Percentiles rank a stretch among this genome's conserved stretches.
Conservation (phyloP, 176 grass and related monocot species). For the Sorghum bicolor region DNA sequence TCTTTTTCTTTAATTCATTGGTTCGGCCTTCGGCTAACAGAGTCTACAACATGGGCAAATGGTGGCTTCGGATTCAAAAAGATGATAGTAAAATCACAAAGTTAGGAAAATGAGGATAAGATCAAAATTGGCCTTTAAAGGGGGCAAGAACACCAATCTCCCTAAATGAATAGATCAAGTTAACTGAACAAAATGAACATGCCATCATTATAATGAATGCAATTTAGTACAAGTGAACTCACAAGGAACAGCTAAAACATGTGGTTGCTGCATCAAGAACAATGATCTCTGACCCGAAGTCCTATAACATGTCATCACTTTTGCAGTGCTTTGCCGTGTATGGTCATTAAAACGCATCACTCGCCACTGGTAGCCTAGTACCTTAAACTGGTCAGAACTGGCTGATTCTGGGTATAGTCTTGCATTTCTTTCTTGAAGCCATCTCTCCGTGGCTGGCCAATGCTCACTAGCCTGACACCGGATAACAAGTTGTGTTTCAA, state of each 20-base stretch:
- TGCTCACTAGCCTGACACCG: constrained; percentile 38
- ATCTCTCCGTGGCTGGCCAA: constrained; percentile 55
- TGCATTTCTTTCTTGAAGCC: constrained; percentile 70
- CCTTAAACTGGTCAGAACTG: constrained; percentile 48
- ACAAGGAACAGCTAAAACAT: constrained; percentile 91
- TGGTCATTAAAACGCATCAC: constrained; percentile 82
- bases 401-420: constrained; percentile 45
- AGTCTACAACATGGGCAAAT: not conserved
- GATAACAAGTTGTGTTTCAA: not conserved
- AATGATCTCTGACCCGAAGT: constrained; percentile 40
- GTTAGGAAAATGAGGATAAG: not conserved
- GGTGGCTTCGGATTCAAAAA: not conserved
- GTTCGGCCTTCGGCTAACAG: not conserved
- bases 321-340: constrained; percentile 76
- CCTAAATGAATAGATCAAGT: not conserved
- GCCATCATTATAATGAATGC: not conserved
- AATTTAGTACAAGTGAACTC: constrained; percentile 42
- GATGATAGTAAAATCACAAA: not conserved
- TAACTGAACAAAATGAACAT: not conserved
- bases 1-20: not conserved
- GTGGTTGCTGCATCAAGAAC: constrained; percentile 83
- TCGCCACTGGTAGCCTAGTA: constrained; percentile 92
- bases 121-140: not conserved
- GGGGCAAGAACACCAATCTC: not conserved
- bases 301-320: constrained; percentile 76